Percentiles rank a stretch among this genome's conserved stretches.
These are phyloP conservation scores for Pyrenochaeta sp. DNA, from an alignment of 2,329 filamentous ascomycete genomes.

Conservation along the genomic window DNA sequence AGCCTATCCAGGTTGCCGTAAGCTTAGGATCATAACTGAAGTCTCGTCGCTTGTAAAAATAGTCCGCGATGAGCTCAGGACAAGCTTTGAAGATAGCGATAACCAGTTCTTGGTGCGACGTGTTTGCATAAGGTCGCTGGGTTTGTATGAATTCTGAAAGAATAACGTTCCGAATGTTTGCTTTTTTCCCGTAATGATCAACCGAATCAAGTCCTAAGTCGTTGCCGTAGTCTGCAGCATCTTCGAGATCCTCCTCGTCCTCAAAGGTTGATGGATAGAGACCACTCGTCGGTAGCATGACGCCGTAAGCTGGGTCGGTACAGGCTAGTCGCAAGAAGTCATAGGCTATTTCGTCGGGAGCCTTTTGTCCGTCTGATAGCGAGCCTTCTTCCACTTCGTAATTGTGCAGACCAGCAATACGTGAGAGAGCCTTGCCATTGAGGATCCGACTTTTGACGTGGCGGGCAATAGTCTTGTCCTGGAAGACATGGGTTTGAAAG, in stretches of 20 bases:
- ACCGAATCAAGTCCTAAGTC: constrained; percentile 74
- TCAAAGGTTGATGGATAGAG: constrained; percentile 79
- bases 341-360: constrained; percentile 74
- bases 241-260: constrained; percentile 57
- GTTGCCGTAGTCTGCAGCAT: constrained; percentile 57
- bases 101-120: constrained; percentile 81
- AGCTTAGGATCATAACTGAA: constrained; percentile 92
- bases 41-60: constrained; percentile 77
- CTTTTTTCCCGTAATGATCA: constrained; percentile 72
- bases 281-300: constrained; percentile 78
- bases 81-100: constrained; percentile 79
- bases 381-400: constrained; percentile 54
- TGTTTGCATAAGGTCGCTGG: constrained; percentile 82
- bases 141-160: constrained; percentile 80
- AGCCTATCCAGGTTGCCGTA: constrained; percentile 93
- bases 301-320: constrained; percentile 74
- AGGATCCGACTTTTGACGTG: constrained; percentile 78
- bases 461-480: constrained; percentile 75
- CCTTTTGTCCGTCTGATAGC: constrained; percentile 56
- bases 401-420: constrained; percentile 59
- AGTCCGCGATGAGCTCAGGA: constrained; percentile 87
- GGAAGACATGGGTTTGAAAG: constrained; percentile 74
- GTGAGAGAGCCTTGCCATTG: constrained; percentile 74
- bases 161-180: constrained; percentile 80
- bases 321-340: constrained; percentile 78